Percentiles rank a stretch among this genome's conserved stretches.
phyloP scores from a whole-genome alignment of 176 grass and related monocot species.

The Typha latifolia region DNA sequence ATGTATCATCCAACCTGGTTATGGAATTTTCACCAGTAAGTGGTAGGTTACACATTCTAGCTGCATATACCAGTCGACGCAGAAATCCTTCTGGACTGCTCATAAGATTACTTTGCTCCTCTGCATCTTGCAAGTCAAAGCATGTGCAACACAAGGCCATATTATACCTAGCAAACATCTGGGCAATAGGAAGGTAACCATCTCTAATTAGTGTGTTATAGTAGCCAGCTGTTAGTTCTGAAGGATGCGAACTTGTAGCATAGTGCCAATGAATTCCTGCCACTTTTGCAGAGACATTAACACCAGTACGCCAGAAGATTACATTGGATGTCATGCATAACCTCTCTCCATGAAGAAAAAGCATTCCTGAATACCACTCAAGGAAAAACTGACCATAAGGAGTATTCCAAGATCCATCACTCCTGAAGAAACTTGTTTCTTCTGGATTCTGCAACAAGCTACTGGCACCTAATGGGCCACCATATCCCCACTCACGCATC shows the following conservation, averaged over 20 bases:
- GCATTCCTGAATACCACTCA: conserved; percentile 72
- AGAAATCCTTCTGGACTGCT: conserved; percentile 70
- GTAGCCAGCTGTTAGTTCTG: conserved; percentile 67
- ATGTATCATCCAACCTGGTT: conserved; percentile 42
- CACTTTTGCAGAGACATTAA: conserved; percentile 54
- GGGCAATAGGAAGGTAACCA: conserved; percentile 63
- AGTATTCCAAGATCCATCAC: conserved; percentile 55
- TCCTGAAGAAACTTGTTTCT: conserved; percentile 37
- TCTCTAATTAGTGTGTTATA: conserved; percentile 68
- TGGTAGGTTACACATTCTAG: conserved; percentile 46
- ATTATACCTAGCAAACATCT: conserved; percentile 52
- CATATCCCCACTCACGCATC: conserved; percentile 29
- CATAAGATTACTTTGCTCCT: conserved; percentile 25
- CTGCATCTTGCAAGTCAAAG: conserved; percentile 48
- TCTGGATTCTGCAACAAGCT: conserved; percentile 24
- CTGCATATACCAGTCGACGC: conserved; percentile 40
- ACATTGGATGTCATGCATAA: conserved; percentile 44
- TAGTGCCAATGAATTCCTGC: conserved; percentile 66
- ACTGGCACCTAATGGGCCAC: conserved; percentile 25
- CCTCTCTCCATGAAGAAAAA: conserved; percentile 58
- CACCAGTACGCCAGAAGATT: conserved; percentile 41
- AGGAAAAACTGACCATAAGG: conserved; percentile 58
- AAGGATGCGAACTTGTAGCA: conserved; percentile 47
- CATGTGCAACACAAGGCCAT: conserved; percentile 43
- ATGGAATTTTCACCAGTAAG: conserved; percentile 56